These are phyloP conservation scores for Forsythia suspensa DNA, from an alignment of 257 asterid genomes.

Conservation along the genomic window DNA sequence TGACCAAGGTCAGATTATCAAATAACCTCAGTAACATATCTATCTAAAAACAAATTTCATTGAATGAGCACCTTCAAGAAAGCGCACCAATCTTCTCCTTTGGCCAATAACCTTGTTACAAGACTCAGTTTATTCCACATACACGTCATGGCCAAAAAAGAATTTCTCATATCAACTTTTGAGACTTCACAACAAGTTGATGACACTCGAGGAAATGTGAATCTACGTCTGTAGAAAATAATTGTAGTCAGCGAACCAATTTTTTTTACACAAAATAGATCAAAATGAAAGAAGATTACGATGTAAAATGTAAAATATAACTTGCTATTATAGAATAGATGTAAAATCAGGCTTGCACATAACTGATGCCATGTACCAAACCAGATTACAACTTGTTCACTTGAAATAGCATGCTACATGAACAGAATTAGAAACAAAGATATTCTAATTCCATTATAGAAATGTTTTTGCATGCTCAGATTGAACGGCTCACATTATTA, in stretches of 20 bases:
- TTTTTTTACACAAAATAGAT: neutral
- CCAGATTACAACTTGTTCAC: slow-evolving; percentile 12
- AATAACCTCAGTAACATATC: neutral
- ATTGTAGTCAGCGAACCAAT: slow-evolving; percentile 6
- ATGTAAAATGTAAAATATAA: slow-evolving; percentile 1
- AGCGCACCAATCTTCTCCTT: slow-evolving; percentile 79
- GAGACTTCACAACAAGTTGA: slow-evolving; percentile 81
- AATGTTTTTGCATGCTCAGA: slow-evolving; percentile 6
- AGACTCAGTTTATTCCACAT: slow-evolving; percentile 58
- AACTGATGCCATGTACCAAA: neutral
- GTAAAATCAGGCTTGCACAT: neutral
- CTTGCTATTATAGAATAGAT: neutral
- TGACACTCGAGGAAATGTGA: slow-evolving; percentile 57
- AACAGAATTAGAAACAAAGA: slow-evolving; percentile 14
- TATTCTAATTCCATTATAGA: neutral
- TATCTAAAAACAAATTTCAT: slow-evolving; percentile 8
- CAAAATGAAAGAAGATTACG: slow-evolving; percentile 9
- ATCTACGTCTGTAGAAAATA: slow-evolving; percentile 52
- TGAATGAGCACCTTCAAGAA: slow-evolving; percentile 61
- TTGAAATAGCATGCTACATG: neutral
- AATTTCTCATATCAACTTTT: slow-evolving; percentile 58
- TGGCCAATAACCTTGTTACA: slow-evolving; percentile 60
- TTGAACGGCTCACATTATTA: neutral
- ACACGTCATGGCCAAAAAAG: slow-evolving; percentile 48
- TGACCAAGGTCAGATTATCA: neutral